Conservation (phyloP, 108 stramenopile species). For the Pelagomonas calceolata region DNA sequence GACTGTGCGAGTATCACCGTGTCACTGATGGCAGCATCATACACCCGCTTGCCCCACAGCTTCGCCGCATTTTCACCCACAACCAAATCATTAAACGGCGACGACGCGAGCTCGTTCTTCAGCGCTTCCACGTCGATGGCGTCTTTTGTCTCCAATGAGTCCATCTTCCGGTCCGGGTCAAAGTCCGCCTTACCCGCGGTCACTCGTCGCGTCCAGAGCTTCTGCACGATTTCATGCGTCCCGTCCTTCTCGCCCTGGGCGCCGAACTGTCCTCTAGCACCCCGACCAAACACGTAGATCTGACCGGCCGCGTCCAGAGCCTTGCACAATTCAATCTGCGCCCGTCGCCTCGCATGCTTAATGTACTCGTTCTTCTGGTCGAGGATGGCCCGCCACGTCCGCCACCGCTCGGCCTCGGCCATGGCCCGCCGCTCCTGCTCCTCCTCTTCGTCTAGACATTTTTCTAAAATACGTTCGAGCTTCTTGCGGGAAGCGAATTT, state of each 20-base stretch:
- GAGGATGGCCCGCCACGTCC: constrained; percentile 32
- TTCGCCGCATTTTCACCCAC: constrained; percentile 37
- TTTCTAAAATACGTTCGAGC: constrained; percentile 33
- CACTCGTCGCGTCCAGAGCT: constrained; percentile 36
- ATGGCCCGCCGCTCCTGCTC: constrained; percentile 38
- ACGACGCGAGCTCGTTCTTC: constrained; percentile 1
- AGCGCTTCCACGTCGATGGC: constrained; percentile 6
- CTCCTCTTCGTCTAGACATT: constrained; percentile 46
- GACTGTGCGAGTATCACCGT: constrained; percentile 46
- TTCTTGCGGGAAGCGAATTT: constrained; percentile 32
- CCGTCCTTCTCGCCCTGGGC: constrained; percentile 21
- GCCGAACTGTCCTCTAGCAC: constrained; percentile 42
- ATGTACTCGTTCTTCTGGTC: constrained; percentile 24
- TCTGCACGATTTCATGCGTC: constrained; percentile 28
- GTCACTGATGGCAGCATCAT: constrained; percentile 33
- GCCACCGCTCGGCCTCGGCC: constrained; percentile 46
- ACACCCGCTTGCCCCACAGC: constrained; percentile 49
- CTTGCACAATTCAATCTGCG: constrained; percentile 32
- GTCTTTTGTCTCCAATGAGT: background rate
- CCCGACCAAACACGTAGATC: constrained; percentile 52
- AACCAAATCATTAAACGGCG: constrained; percentile 10
- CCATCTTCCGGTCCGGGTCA: constrained; percentile 9
- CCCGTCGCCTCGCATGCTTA: constrained; percentile 30
- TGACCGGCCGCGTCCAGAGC: constrained; percentile 52
- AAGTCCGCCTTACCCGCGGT: background rate